These are phyloP conservation scores for Penicillium brasilianum DNA, from an alignment of 2,329 filamentous ascomycete genomes.

Conservation along the genomic window DNA sequence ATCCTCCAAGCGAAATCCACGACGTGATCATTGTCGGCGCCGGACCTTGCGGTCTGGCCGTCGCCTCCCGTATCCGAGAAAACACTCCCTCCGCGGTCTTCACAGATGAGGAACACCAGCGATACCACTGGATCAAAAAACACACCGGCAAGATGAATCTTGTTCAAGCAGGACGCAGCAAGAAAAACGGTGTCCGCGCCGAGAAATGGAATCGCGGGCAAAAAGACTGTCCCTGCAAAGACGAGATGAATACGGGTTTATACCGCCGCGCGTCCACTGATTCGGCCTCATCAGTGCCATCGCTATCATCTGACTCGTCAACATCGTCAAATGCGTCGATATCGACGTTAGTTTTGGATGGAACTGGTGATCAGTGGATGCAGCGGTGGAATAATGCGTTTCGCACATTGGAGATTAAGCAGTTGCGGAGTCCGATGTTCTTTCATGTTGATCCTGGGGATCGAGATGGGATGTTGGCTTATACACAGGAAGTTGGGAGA, in stretches of 20 bases:
- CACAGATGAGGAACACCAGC: slow-evolving; percentile 79
- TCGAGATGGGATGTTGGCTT: slow-evolving; percentile 73
- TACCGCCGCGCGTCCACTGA: slow-evolving; percentile 23
- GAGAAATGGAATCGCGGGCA: slow-evolving; percentile 33
- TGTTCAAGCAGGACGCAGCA: slow-evolving; percentile 35
- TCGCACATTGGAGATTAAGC: slow-evolving; percentile 68
- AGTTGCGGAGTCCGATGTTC: slow-evolving; percentile 79
- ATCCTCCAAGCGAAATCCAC: slow-evolving; percentile 30
- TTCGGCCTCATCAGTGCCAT: slow-evolving; percentile 29
- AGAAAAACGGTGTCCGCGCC: slow-evolving; percentile 36
- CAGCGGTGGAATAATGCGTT: slow-evolving; percentile 73
- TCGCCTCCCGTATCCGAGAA: slow-evolving; percentile 73
- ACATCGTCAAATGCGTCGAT: slow-evolving; percentile 20
- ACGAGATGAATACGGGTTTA: background rate
- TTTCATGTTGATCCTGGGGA: slow-evolving; percentile 80
- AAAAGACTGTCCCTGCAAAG: slow-evolving; percentile 13
- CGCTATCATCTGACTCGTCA: slow-evolving; percentile 27
- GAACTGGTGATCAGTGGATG: slow-evolving; percentile 69
- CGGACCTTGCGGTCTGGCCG: slow-evolving; percentile 75
- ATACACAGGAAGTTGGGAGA: slow-evolving; percentile 65
- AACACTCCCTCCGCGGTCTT: slow-evolving; percentile 77
- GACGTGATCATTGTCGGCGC: slow-evolving; percentile 76
- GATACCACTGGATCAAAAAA: slow-evolving; percentile 78
- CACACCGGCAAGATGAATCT: slow-evolving; percentile 64
- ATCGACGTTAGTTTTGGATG: slow-evolving; percentile 70